Percentiles rank a stretch among this genome's conserved stretches.
These are phyloP conservation scores for Microcos paniculata DNA, from an alignment of 345 rosid species.

Conservation along the genomic window DNA sequence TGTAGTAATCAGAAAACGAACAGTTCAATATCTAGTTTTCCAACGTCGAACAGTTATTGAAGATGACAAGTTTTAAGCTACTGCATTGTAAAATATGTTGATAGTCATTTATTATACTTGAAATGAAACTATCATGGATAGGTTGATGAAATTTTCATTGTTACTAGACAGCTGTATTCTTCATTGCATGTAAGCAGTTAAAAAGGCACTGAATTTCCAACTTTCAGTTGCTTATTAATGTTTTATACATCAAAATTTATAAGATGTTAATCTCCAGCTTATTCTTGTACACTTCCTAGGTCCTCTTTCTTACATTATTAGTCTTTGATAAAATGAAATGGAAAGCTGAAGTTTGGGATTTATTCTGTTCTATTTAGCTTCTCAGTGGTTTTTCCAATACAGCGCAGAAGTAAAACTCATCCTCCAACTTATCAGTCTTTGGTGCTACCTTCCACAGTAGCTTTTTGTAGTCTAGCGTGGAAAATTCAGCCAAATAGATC, in stretches of 20 bases:
- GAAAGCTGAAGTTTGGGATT: not conserved
- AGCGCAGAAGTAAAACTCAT: constrained; percentile 55
- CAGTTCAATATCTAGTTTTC: too few relatives aligned
- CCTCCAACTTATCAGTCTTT: constrained; percentile 43
- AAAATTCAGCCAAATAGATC: constrained; percentile 43
- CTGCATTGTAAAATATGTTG: not conserved
- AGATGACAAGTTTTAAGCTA: too few relatives aligned
- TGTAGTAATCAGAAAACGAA: not conserved
- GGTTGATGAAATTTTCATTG: not conserved
- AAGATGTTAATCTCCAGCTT: not conserved
- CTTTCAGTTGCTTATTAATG: too few relatives aligned
- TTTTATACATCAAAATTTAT: not conserved
- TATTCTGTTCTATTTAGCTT: constrained; percentile 8
- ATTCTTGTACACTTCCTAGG: not conserved
- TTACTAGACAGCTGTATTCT: not conserved
- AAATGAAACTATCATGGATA: not conserved
- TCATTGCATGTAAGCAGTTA: too few relatives aligned
- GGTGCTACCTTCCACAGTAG: constrained; percentile 46
- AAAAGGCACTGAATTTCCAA: too few relatives aligned
- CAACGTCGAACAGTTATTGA: too few relatives aligned
- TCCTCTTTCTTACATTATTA: not conserved
- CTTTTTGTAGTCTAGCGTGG: constrained; percentile 42
- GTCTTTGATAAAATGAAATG: not conserved
- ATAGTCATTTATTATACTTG: not conserved
- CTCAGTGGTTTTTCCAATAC: constrained; percentile 54